Percentiles rank a stretch among this genome's conserved stretches.
These are phyloP conservation scores for Fusarium cicatricum DNA, from an alignment of 2,329 filamentous ascomycete species.

Conservation along the genomic window DNA sequence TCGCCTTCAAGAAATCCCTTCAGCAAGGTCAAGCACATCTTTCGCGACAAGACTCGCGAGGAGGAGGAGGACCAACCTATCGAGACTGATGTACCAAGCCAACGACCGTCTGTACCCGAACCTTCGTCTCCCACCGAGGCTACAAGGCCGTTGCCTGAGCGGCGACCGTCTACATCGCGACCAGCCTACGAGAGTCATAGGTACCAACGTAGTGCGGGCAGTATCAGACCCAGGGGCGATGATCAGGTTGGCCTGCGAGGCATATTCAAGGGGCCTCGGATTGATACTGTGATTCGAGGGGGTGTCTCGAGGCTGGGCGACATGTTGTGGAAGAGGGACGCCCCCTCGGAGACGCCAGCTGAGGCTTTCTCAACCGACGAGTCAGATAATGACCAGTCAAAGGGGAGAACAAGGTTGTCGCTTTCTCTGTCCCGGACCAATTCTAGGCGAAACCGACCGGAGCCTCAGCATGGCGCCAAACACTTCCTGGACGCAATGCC, in stretches of 20 bases:
- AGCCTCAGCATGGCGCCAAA: conserved; percentile 48
- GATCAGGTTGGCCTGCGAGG: conserved; percentile 58
- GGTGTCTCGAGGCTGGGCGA: conserved; percentile 66
- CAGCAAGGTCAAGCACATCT: conserved; percentile 62
- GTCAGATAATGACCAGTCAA: conserved; percentile 55
- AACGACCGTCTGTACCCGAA: conserved; percentile 41
- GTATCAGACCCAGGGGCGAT: conserved; percentile 53
- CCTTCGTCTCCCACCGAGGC: conserved; percentile 33
- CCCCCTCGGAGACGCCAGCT: conserved; percentile 42
- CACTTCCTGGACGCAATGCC: conserved; percentile 63
- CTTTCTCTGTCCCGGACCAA: conserved; percentile 47
- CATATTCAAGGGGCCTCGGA: conserved; percentile 79
- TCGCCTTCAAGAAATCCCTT: conserved; percentile 71
- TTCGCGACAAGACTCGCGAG: conserved; percentile 62
- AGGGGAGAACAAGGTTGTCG: conserved; percentile 51
- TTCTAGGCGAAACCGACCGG: conserved; percentile 45
- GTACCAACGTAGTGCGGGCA: conserved; percentile 58
- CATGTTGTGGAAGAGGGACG: conserved; percentile 64
- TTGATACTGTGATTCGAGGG: conserved; percentile 74
- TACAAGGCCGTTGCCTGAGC: conserved; percentile 48
- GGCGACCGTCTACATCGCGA: conserved; percentile 40
- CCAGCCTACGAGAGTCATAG: conserved; percentile 58
- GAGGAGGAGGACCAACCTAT: conserved; percentile 46
- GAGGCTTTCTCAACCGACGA: conserved; percentile 58
- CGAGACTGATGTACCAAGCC: conserved; percentile 47